A percentile compares a stretch with the other conserved stretches of the same genome.
Evolutionary conservation across 805 yeast species (phyloP).

Genomic region (Kuraishia cidri): DNA sequence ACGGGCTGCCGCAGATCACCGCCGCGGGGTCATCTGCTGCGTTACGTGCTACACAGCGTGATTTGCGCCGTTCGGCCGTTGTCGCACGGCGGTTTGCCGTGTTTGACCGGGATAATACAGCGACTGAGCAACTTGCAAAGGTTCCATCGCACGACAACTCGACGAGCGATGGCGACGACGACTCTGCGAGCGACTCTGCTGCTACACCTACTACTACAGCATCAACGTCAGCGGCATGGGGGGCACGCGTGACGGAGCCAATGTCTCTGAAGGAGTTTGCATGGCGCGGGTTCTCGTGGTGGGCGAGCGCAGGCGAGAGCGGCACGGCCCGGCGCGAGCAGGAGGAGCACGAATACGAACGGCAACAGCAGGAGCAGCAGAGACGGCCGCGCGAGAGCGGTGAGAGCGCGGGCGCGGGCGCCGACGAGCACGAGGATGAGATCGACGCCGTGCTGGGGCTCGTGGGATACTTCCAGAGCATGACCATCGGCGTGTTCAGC

Average conservation of each 20-base stretch:
- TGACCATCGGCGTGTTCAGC: constrained; percentile 33
- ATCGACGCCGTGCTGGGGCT: constrained; percentile 18
- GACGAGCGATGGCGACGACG: constrained; percentile 1
- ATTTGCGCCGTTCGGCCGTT: constrained; percentile 22
- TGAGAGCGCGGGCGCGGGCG: neutral
- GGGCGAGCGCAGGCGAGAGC: constrained; percentile 79
- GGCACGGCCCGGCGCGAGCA: constrained; percentile 26
- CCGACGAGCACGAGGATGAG: constrained; percentile 6
- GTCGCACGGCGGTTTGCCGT: constrained; percentile 13
- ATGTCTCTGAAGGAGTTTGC: constrained; percentile 47
- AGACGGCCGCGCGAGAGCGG: neutral
- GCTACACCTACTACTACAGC: too few species aligned
- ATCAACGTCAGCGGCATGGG: too few species aligned
- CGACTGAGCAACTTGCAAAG: too few species aligned
- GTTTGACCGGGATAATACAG: too few species aligned
- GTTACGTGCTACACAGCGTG: constrained; percentile 20
- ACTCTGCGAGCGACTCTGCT: constrained; percentile 1
- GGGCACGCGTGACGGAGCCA: constrained; percentile 30
- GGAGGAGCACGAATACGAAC: constrained; percentile 19
- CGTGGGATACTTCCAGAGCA: constrained; percentile 43
- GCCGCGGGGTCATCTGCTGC: neutral
- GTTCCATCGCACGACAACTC: too few species aligned
- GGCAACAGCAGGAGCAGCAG: neutral
- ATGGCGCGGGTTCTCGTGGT: constrained; percentile 73
- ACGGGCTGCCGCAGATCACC: neutral